Evolutionary conservation across 2,329 filamentous ascomycete genomes (phyloP).

Genomic region (Ceratocystis variospora): DNA sequence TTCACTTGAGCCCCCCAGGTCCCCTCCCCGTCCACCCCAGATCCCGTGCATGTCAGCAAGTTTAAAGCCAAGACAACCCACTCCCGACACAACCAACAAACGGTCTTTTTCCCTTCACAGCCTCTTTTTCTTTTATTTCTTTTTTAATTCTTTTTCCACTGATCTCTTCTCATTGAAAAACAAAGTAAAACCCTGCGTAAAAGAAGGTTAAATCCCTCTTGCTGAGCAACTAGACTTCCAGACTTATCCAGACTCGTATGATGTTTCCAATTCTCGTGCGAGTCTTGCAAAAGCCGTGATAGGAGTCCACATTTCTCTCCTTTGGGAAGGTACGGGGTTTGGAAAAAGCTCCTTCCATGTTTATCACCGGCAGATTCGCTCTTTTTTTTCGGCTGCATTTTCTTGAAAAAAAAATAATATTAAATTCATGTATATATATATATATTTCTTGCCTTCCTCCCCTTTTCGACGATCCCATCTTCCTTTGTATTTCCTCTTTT

Average conservation of each 20-base stretch:
- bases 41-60: not conserved
- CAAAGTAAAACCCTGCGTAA: not conserved
- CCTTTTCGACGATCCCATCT: not conserved
- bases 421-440: not conserved
- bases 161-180: not conserved
- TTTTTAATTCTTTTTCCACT: not conserved
- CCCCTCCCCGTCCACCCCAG: not conserved
- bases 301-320: not conserved
- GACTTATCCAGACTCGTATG: slow-evolving; percentile 2
- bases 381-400: not conserved
- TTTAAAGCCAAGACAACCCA: not conserved
- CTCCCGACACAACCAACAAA: not conserved
- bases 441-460: too few relatives aligned
- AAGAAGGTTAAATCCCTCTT: not conserved
- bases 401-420: not conserved
- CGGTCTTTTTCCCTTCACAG: not conserved
- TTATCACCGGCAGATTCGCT: not conserved
- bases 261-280: slow-evolving; percentile 9
- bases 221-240: not conserved
- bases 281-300: slow-evolving; percentile 8
- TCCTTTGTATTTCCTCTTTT: not conserved
- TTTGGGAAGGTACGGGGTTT: not conserved
- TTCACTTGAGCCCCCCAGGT: not conserved
- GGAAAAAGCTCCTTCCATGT: not conserved
- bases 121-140: not conserved